Evolutionary conservation across 176 grass and related monocot species (phyloP).

Genomic region (Elaeis guineensis): DNA sequence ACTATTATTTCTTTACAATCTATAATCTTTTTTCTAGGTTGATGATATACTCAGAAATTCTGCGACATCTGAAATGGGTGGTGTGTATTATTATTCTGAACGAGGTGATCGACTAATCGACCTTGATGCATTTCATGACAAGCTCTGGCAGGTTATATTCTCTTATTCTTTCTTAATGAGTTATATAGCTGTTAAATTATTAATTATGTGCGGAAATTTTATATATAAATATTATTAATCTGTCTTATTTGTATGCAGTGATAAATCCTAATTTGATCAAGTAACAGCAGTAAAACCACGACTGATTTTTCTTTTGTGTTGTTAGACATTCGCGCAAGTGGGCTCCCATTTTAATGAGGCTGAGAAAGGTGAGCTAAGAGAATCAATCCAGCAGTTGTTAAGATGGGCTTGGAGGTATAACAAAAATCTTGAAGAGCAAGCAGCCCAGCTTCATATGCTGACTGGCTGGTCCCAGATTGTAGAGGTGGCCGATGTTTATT

Average conservation of each 20-base stretch:
- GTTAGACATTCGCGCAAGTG: conserved; percentile 50
- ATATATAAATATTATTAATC: no score
- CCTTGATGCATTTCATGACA: conserved; percentile 72
- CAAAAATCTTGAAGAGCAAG: conserved; percentile 94
- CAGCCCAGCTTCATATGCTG: conserved; percentile 93
- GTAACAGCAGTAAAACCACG: no score
- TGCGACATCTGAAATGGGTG: conserved; percentile 59
- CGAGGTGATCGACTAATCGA: conserved; percentile 85
- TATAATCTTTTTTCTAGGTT: conserved; percentile 30
- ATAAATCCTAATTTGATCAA: no score
- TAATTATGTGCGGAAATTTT: no score
- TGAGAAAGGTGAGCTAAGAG: conserved; percentile 70
- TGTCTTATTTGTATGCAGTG: no score
- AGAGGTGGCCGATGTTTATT: conserved; percentile 35
- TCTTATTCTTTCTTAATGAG: conserved; percentile 3
- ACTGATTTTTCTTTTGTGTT: neutral
- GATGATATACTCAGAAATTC: conserved; percentile 59
- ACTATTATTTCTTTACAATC: conserved; percentile 8
- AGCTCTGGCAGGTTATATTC: conserved; percentile 64
- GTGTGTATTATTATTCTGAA: conserved; percentile 93
- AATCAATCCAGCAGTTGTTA: conserved; percentile 69
- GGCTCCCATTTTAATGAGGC: conserved; percentile 39
- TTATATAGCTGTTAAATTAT: neutral
- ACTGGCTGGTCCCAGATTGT: conserved; percentile 95
- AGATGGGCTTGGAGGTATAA: conserved; percentile 96